These are phyloP conservation scores for Ceriops decandra DNA, from an alignment of 345 rosid genomes.

Conservation along the genomic window DNA sequence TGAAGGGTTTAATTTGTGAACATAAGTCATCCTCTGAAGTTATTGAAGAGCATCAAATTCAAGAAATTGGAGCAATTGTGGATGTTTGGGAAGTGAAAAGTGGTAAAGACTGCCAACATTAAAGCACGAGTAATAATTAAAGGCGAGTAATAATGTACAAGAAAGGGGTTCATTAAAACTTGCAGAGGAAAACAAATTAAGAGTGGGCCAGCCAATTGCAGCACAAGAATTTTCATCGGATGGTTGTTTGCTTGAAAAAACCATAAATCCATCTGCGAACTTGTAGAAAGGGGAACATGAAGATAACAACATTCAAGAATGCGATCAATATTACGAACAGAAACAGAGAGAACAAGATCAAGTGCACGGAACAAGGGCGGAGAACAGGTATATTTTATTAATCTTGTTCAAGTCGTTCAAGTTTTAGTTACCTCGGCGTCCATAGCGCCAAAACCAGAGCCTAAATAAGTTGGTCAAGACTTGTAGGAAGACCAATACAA, in stretches of 20 bases:
- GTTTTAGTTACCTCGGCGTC: not conserved
- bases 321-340: slow-evolving; percentile 14
- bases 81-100: slow-evolving; percentile 21
- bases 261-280: slow-evolving; percentile 19
- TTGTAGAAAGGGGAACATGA: slow-evolving; percentile 20
- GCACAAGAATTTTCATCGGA: slow-evolving; percentile 3
- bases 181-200: slow-evolving; percentile 10
- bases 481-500: slow-evolving; percentile 21
- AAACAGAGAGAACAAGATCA: not conserved
- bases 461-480: not conserved
- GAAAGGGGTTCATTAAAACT: slow-evolving; percentile 6
- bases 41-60: slow-evolving; percentile 13
- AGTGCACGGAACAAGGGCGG: too few species aligned
- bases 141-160: slow-evolving; percentile 10
- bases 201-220: not conserved
- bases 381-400: slow-evolving; percentile 5
- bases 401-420: too few species aligned
- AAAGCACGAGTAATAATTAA: slow-evolving; percentile 7
- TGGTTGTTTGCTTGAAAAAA: slow-evolving; percentile 4
- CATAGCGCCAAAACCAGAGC: not conserved
- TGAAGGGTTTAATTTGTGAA: slow-evolving; percentile 27
- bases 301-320: slow-evolving; percentile 20
- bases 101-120: slow-evolving; percentile 15
- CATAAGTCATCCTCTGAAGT: slow-evolving; percentile 32
- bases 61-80: slow-evolving; percentile 12